Conservation (phyloP, 805 yeast genomes). For the Yamadazyma sp. region DNA sequence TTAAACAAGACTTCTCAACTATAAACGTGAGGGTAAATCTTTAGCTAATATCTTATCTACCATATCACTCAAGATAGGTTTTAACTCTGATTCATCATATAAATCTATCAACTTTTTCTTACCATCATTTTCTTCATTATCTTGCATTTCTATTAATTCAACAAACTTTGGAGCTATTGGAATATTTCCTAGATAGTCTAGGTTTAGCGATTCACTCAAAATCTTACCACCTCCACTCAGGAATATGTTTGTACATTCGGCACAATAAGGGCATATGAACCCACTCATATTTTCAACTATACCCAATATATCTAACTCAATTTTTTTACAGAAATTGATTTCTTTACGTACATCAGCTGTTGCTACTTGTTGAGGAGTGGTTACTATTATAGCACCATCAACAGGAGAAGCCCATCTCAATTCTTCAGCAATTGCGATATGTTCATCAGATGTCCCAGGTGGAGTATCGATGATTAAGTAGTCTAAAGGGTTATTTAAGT, state of each 20-base stretch:
- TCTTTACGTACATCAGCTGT: slow-evolving; percentile 94
- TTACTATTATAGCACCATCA: slow-evolving; percentile 92
- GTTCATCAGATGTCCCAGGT: slow-evolving; percentile 98
- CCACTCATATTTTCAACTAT: slow-evolving; percentile 97
- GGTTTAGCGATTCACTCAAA: slow-evolving; percentile 57
- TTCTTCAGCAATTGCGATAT: slow-evolving; percentile 94
- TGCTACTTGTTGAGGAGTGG: slow-evolving; percentile 94
- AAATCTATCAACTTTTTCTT: slow-evolving; percentile 27
- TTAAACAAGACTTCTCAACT: not conserved
- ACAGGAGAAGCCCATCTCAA: slow-evolving; percentile 60
- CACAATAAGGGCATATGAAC: slow-evolving; percentile 89
- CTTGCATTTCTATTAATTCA: slow-evolving; percentile 74
- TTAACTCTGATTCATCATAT: slow-evolving; percentile 33
- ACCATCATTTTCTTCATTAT: slow-evolving; percentile 20
- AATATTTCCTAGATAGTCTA: slow-evolving; percentile 77
- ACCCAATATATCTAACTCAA: slow-evolving; percentile 75
- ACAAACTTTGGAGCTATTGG: slow-evolving; percentile 95
- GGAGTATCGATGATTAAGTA: slow-evolving; percentile 93
- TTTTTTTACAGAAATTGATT: slow-evolving; percentile 86
- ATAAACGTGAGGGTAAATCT: slow-evolving; percentile 25
- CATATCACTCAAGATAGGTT: slow-evolving; percentile 35
- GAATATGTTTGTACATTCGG: slow-evolving; percentile 88
- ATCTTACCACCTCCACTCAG: slow-evolving; percentile 88
- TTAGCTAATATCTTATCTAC: slow-evolving; percentile 32
- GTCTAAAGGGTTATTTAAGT: slow-evolving; percentile 46